Evolutionary conservation across 805 yeast genomes (phyloP).

Genomic region (Starmerella roubikii): DNA sequence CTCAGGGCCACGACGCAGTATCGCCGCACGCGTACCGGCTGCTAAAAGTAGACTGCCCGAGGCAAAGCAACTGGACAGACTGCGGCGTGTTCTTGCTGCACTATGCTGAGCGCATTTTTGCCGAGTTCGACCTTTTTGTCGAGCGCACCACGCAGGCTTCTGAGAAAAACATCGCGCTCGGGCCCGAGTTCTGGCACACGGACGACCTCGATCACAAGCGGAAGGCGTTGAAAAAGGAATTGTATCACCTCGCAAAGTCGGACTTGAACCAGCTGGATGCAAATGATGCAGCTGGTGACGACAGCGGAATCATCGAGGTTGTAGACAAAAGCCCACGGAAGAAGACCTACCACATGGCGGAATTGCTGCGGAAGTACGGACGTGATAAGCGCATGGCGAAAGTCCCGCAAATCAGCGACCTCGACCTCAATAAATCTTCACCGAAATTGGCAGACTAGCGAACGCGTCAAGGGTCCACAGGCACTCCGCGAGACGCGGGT

Average conservation of each 20-base stretch:
- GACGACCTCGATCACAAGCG: constrained; percentile 11
- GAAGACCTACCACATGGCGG: background rate
- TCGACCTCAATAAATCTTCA: constrained; percentile 15
- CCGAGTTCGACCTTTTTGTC: constrained; percentile 34
- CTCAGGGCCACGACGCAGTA: constrained; percentile 24
- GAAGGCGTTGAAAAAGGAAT: constrained; percentile 4
- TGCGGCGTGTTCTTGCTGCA: constrained; percentile 88
- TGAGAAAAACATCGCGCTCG: constrained; percentile 1
- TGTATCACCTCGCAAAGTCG: background rate
- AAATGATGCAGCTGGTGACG: constrained; percentile 1
- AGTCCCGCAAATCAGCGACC: constrained; percentile 13
- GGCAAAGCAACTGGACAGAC: constrained; percentile 78
- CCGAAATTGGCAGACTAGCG: no score
- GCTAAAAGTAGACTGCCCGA: constrained; percentile 49
- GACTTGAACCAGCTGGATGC: constrained; percentile 3
- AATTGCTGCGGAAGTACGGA: no score
- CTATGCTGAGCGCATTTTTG: constrained; percentile 48
- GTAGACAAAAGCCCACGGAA: constrained; percentile 8
- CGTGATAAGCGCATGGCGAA: background rate
- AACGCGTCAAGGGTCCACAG: no score
- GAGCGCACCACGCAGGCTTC: background rate
- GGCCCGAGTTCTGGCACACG: constrained; percentile 14
- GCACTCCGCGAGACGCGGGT: no score
- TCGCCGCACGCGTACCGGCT: constrained; percentile 45
- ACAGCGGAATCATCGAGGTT: constrained; percentile 18